Percentiles rank a stretch among this genome's conserved stretches.
These are phyloP conservation scores for Aphanomyces stellatus DNA, from an alignment of 352 stramenopile genomes.

Conservation along the genomic window DNA sequence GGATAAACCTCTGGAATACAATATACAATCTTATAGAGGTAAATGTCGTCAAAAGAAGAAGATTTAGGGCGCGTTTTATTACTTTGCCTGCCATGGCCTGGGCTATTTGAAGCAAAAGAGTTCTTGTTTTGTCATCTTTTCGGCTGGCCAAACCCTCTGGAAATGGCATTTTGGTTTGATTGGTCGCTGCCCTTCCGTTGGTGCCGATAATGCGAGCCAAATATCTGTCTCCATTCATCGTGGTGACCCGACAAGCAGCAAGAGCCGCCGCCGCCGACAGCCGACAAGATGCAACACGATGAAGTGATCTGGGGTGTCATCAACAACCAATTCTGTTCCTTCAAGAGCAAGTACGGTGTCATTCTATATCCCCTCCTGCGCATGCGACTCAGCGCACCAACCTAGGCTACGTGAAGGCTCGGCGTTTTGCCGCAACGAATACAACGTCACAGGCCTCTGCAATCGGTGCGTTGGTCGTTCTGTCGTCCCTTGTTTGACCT, in stretches of 20 bases:
- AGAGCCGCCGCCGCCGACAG: not conserved
- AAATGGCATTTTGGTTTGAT: constrained; percentile 4
- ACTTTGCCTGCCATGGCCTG: no score
- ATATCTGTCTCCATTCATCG: not conserved
- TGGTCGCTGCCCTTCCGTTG: not conserved
- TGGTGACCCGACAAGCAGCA: not conserved
- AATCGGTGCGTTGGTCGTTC: constrained; percentile 61
- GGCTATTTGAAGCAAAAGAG: no score
- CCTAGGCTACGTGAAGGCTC: constrained; percentile 37
- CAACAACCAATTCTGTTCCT: constrained; percentile 98
- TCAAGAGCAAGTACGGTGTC: constrained; percentile 91
- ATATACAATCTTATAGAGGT: no score
- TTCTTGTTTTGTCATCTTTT: no score
- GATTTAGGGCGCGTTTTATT: no score
- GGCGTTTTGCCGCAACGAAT: constrained; percentile 97
- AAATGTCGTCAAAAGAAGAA: no score
- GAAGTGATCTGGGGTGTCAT: constrained; percentile 99
- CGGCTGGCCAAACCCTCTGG: not conserved
- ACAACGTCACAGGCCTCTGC: constrained; percentile 98
- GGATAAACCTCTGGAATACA: no score
- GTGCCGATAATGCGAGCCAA: not conserved
- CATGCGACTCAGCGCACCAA: not conserved
- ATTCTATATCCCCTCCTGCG: not conserved
- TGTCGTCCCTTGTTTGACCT: not conserved
- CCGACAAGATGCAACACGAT: constrained; percentile 88